Conservation (phyloP, 2,329 filamentous ascomycete genomes). For the Zalaria obscura region DNA sequence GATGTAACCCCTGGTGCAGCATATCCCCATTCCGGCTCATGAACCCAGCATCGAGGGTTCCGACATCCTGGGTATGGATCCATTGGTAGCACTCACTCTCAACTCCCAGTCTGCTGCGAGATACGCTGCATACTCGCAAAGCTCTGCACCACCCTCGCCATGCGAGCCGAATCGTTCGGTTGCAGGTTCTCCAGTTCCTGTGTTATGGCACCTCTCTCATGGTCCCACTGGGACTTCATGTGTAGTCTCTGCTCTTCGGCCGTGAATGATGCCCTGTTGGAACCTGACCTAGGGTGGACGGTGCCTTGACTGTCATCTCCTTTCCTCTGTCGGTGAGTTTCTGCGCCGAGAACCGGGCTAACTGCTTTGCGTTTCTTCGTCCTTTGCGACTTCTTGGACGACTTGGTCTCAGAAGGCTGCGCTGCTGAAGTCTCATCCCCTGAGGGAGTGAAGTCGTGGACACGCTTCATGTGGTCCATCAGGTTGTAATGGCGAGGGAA, state of each 20-base stretch:
- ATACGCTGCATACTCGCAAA: not conserved
- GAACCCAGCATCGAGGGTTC: not conserved
- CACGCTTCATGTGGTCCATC: conserved; percentile 91
- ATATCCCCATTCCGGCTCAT: not conserved
- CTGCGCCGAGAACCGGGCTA: not conserved
- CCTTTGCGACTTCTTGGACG: not conserved
- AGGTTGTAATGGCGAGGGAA: conserved; percentile 95
- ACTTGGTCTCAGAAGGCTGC: not conserved
- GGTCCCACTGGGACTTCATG: not conserved
- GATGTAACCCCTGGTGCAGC: not conserved
- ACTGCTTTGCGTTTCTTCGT: not conserved
- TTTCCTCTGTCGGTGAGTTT: not conserved
- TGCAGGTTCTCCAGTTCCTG: not conserved
- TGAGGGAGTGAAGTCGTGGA: conserved; percentile 48
- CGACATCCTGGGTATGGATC: too few species aligned
- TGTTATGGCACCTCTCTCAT: not conserved
- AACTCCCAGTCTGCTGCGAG: not conserved
- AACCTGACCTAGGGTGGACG: not conserved
- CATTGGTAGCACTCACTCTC: not conserved
- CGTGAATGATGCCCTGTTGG: not conserved
- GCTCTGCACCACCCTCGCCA: not conserved
- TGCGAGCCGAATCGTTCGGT: not conserved
- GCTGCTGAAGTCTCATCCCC: conserved; percentile 8
- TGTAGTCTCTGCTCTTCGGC: not conserved
- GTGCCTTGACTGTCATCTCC: conserved; percentile 2